phyloP scores from a whole-genome alignment of 345 rosid species.

The Lumnitzera racemosa region DNA sequence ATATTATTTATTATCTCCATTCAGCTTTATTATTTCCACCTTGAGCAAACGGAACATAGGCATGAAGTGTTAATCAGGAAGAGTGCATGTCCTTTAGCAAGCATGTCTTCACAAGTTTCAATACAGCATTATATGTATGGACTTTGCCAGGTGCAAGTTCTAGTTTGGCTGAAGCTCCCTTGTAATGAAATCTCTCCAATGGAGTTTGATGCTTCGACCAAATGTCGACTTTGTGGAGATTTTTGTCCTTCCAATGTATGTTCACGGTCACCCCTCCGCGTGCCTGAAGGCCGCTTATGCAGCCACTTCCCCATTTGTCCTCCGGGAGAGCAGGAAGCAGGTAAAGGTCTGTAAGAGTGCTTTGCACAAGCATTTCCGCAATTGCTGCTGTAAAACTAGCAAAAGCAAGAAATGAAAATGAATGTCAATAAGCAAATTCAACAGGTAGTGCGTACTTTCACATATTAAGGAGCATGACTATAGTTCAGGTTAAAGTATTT shows the following conservation, averaged over 20 bases:
- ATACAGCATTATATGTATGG: slow-evolving; percentile 42
- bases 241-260: slow-evolving; percentile 68
- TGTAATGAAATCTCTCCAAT: slow-evolving; percentile 38
- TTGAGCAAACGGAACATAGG: no score
- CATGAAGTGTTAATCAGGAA: background rate
- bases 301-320: slow-evolving; percentile 73
- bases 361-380: slow-evolving; percentile 84
- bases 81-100: background rate
- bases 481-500: no score
- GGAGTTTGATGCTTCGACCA: slow-evolving; percentile 33
- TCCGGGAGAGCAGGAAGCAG: slow-evolving; percentile 79
- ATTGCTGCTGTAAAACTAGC: slow-evolving; percentile 66
- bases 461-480: no score
- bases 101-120: slow-evolving; percentile 36
- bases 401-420: background rate
- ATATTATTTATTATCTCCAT: no score
- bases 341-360: slow-evolving; percentile 59
- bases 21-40: no score
- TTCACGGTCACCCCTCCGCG: slow-evolving; percentile 62
- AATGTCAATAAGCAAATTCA: background rate
- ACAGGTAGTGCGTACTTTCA: no score
- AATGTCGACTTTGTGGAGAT: slow-evolving; percentile 59
- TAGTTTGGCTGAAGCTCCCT: slow-evolving; percentile 32
- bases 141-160: slow-evolving; percentile 34
- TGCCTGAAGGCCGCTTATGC: slow-evolving; percentile 70